Evolutionary conservation across 768 basidiomycete genomes (phyloP).

Genomic region (Russula vinacea): DNA sequence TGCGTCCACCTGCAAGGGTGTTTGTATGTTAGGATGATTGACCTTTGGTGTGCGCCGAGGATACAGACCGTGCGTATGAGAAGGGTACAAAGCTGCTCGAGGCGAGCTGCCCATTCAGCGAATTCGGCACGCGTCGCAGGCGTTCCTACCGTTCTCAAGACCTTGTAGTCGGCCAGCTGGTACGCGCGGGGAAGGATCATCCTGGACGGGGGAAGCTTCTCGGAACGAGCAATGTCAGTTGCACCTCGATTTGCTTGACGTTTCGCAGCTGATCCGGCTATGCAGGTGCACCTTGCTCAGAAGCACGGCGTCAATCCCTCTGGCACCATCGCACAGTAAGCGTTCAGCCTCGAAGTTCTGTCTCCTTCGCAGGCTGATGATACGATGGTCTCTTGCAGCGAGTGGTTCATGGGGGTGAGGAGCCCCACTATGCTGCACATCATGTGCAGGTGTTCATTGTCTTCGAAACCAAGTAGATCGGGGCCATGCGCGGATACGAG

Average conservation of each 20-base stretch:
- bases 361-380: slow-evolving; percentile 1
- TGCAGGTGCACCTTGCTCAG: slow-evolving; percentile 78
- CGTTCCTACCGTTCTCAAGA: slow-evolving; percentile 75
- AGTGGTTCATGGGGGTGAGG: slow-evolving; percentile 88
- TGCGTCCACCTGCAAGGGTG: slow-evolving; percentile 33
- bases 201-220: slow-evolving; percentile 53
- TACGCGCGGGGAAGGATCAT: slow-evolving; percentile 57
- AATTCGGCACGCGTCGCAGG: slow-evolving; percentile 84
- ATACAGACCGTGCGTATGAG: slow-evolving; percentile 61
- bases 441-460: not conserved
- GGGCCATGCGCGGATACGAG: slow-evolving; percentile 80
- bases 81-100: slow-evolving; percentile 67
- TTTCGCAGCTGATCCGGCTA: slow-evolving; percentile 3
- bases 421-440: not conserved
- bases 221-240: slow-evolving; percentile 88
- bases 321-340: slow-evolving; percentile 83
- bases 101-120: slow-evolving; percentile 69
- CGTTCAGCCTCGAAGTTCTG: slow-evolving; percentile 34
- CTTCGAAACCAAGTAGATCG: slow-evolving; percentile 51
- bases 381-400: slow-evolving; percentile 43
- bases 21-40: not conserved
- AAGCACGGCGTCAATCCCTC: slow-evolving; percentile 63
- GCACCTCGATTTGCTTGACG: not conserved
- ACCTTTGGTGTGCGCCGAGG: not conserved
- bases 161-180: slow-evolving; percentile 64